A percentile compares a stretch with the other conserved stretches of the same genome.
Conservation (phyloP, 768 basidiomycete genomes). For the Austroboletus eburneus region DNA sequence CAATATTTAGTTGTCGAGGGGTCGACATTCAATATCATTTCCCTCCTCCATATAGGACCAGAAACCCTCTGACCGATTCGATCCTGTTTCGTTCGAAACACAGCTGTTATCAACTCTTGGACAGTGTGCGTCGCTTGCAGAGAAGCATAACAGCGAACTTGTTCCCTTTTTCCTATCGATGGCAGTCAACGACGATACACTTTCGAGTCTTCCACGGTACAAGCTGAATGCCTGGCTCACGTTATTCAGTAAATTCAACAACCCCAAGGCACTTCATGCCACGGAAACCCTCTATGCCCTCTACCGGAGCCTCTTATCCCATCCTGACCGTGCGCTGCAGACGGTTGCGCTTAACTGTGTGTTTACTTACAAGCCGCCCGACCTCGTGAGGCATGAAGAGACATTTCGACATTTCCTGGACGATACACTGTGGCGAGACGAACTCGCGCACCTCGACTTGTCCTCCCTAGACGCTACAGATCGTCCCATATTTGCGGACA, state of each 20-base stretch:
- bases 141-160: constrained; percentile 85
- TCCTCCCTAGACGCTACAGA: constrained; percentile 51
- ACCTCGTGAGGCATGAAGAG: constrained; percentile 53
- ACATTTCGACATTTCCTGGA: constrained; percentile 70
- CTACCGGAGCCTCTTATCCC: constrained; percentile 74
- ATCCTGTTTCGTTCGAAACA: constrained; percentile 69
- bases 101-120: constrained; percentile 72
- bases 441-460: constrained; percentile 69
- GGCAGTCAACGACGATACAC: constrained; percentile 27
- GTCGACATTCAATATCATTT: not conserved
- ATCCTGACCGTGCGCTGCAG: constrained; percentile 81
- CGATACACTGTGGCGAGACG: constrained; percentile 86
- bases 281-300: constrained; percentile 60
- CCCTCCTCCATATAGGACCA: constrained; percentile 32
- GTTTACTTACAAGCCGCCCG: constrained; percentile 73
- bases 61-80: constrained; percentile 54
- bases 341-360: constrained; percentile 71
- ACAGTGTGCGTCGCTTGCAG: constrained; percentile 67
- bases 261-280: constrained; percentile 84
- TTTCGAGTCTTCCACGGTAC: constrained; percentile 46
- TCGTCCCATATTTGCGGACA: constrained; percentile 62
- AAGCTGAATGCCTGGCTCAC: constrained; percentile 76
- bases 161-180: constrained; percentile 75
- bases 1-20: not conserved
- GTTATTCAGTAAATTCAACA: constrained; percentile 84